Evolutionary conservation across 495 filamentous ascomycete genomes (phyloP), one percentile per base, ranked within the genome.

Genomic region (Clavariopsis aquatica): DNA sequence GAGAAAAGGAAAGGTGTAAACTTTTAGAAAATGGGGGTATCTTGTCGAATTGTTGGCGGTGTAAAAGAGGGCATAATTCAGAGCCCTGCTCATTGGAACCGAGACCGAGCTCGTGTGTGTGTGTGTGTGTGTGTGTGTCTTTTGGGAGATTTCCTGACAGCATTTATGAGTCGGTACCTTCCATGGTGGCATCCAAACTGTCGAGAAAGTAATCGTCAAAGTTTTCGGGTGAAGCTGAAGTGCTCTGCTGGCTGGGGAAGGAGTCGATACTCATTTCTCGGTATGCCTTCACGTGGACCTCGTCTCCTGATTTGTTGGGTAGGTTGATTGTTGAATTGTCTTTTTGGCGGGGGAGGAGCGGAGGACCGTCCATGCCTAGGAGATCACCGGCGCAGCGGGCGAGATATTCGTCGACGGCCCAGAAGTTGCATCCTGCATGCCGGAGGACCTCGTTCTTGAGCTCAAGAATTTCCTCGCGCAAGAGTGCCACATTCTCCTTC

Each of bases 391-490:
- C 51, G 62, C 72, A 69, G 19, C 66, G 36, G 1, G 54, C 58
- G 5, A 70, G 47, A 28, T 70, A 70, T 34, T 64, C 47, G 41
- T 70, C 64, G 22, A 70, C 53, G 38, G 58, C 60, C 64, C 64
- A 63, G 55, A 76, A 81, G 29, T 69, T 72, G 67, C 80, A 81
- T 10, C 70, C 76, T 0, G 66, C 71, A 49, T 78, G 76, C n/a
- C 71, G 72, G 1, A 81, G 65, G 49, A 80, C 56, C 64, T 79
- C 72, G 28, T 77, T 75, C 55, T 79, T 79, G 51, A 82, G 67
- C 6, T 62, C 63, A 6, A 81, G 63, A 13, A 80, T 54, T 58
- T 81, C 73, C n/a, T 77, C 72, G 49, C 73, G 76, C 23, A 82
- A 66, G 29, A 62, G 47, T 9, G 67, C 65, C 38, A 80, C 76